Conservation (phyloP, 495 filamentous ascomycete genomes). For the Articulospora tetracladia region DNA sequence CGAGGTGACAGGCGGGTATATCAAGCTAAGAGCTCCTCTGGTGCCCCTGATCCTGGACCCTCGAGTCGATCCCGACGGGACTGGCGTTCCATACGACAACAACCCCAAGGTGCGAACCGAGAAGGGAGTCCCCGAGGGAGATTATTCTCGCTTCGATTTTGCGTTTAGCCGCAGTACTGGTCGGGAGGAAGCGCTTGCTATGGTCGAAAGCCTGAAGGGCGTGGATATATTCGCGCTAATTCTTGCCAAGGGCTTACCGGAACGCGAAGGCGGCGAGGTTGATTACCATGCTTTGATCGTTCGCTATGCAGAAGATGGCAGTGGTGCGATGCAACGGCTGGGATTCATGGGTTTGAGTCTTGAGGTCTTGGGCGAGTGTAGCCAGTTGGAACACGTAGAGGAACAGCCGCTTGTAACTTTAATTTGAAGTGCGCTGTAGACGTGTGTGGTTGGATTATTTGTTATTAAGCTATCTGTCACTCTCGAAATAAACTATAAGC, state of each 20-base stretch:
- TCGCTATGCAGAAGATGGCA: background rate
- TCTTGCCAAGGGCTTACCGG: background rate
- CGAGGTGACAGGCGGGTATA: background rate
- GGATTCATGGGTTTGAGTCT: background rate
- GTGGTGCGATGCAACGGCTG: background rate
- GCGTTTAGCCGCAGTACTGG: background rate
- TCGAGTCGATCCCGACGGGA: background rate
- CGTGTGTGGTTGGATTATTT: too few species aligned
- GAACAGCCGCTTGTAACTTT: too few species aligned
- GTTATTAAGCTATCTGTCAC: too few species aligned
- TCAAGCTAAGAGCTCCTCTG: conserved; percentile 6
- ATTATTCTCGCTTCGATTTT: conserved; percentile 1
- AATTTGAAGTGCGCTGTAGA: too few species aligned
- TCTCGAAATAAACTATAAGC: too few species aligned
- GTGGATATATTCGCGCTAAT: conserved; percentile 1
- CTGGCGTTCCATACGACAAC: background rate
- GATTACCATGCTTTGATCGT: background rate
- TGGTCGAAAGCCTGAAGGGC: background rate
- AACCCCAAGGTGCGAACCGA: conserved; percentile 4
- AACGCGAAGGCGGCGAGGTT: background rate
- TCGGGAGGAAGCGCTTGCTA: background rate
- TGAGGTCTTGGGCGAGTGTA: conserved; percentile 1
- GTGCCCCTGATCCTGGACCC: background rate
- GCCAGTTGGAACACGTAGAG: background rate
- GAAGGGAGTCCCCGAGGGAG: background rate